Evolutionary conservation across 768 basidiomycete genomes (phyloP), one percentile per base, ranked within the genome.

Genomic region (Macrocybe gigantea): DNA sequence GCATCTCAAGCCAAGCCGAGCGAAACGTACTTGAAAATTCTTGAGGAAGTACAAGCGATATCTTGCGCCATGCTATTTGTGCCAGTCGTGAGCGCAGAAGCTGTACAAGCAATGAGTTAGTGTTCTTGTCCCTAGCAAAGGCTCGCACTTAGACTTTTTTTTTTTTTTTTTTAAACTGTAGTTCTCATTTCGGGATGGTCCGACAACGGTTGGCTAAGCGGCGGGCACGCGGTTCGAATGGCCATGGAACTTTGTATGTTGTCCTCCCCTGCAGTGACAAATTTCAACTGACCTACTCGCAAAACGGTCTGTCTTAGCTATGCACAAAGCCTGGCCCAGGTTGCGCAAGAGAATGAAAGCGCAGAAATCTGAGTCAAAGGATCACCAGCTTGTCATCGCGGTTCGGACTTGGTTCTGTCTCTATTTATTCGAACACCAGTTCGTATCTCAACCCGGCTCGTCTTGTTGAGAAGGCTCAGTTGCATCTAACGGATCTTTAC

Each of bases 151-250:
- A 38, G 44, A 38, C 49, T 49, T 44, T 46, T 38, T 38, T 44
- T 44, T 49, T 6, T 48, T n/a, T n/a, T n/a, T n/a, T n/a, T n/a
- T n/a, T n/a, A n/a, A n/a, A 33, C 11, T 48, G 41, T 49, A 93
- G 90, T 94, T 49, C 74, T 96, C 44, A 82, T 95, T 13, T 88
- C 93, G 33, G 92, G 93, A 5, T 97, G 92, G 87, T 93, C 90
- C 12, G 91, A 94, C 55, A 91, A 91, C 57, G 91, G 91, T n/a
- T 94, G 93, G 93, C 64, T 96, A 33, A 92, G 87, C 55, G 89
- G 91, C 7, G 93, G 90, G 7, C 94, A 96, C 66, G 94, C 94
- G n/a, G 92, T 96, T 7, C 79, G 93, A 44, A 93, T 97, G 90
- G 93, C 91, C 36, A 83, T 96, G 75, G 94, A 97, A 60, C 72